phyloP scores from a whole-genome alignment of 441 rosid species.

The Mallotus japonicus region DNA sequence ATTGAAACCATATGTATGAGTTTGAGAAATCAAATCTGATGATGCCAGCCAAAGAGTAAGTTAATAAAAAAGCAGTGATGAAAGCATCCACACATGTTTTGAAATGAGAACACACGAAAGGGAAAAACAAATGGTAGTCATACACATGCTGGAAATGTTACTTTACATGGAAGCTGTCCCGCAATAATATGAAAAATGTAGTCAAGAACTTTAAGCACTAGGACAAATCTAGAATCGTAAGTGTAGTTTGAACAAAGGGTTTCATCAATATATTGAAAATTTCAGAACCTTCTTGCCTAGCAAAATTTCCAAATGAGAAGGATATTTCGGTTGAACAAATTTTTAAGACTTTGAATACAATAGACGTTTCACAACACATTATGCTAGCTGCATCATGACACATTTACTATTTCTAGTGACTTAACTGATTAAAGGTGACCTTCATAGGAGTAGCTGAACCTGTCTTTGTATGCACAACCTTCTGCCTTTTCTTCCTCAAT shows the following conservation, averaged over 20 bases:
- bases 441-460: conserved; percentile 72
- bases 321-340: background rate
- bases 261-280: background rate
- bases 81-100: conserved; percentile 2
- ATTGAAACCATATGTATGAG: conserved; percentile 91
- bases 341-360: background rate
- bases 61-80: conserved; percentile 17
- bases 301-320: background rate
- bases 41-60: conserved; percentile 15
- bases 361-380: background rate
- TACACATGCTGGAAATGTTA: background rate
- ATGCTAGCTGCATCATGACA: background rate
- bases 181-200: background rate
- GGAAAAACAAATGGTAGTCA: background rate
- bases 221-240: background rate
- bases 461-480: conserved; percentile 72
- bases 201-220: background rate
- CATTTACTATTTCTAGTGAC: conserved; percentile 18
- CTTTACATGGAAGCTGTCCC: background rate
- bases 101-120: background rate
- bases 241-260: background rate
- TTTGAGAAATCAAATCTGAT: conserved; percentile 81
- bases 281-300: background rate
- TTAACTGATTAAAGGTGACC: conserved; percentile 78
- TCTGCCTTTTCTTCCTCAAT: conserved; percentile 74